Base-by-base conservation (phyloP, 1,284 basidiomycete genomes). In the Boletellus dicymbophilus region DNA sequence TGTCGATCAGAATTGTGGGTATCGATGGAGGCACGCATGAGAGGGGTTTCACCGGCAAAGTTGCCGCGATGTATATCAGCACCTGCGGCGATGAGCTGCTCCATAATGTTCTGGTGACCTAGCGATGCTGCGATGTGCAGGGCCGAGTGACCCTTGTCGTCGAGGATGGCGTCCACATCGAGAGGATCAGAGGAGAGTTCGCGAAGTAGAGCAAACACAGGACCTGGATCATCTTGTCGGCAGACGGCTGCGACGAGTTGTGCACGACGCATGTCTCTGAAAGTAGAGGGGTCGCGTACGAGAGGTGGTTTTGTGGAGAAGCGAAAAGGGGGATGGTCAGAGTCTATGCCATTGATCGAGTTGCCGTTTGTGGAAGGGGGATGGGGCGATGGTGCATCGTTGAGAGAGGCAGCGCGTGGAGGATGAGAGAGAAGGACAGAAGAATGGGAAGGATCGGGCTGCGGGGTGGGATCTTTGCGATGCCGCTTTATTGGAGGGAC, bases 121-220 rank as follows among this genome's bases (percentile, higher is more conserved):
- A 98, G 78, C 31, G 94, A 92, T 7, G 93, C 87, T 1, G 97
- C 95, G 65, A 98, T 84, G 68, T 99, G 97, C 25, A 99, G 76
- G 7, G 96, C 88, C 0, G 94, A 95, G 69, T 99, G 96, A 0
- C 94, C 93, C 62, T 95, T 89, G 56, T 98, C 93, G 63, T 99
- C 97, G 33, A 98, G 81, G 37, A 95, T 79, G 18, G 82, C 78
- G 66, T 98, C 90, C 42, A 90, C 73, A 54, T 94, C 91, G 42
- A 85, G 51, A 55, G 49, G 67, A 53, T 83, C 77, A 10, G 78
- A 72, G 10, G 77, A 72, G 25, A 87, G 74, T 62, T 85, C 82
- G 40, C 82, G 81, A 22, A 91, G 69, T 20, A 86, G 70, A 48
- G 87, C 80, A 4, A 92, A 67, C 5, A 90, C 76, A 4, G 75